Base-by-base conservation (phyloP, 768 basidiomycete species). In the Lactarius sanguifluus region DNA sequence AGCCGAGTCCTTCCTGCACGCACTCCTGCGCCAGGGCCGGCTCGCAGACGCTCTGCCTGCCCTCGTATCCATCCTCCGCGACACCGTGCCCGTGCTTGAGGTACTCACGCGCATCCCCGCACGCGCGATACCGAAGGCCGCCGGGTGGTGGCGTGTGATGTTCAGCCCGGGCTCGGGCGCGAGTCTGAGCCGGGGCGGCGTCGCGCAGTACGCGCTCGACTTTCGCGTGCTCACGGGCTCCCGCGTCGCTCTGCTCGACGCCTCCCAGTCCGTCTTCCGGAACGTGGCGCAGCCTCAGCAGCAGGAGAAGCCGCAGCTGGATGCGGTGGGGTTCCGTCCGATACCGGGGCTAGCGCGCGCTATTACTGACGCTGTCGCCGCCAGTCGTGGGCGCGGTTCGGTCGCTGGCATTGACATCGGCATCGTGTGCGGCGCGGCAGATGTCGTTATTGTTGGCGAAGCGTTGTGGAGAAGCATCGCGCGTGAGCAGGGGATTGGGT, bases 121-220 rank as follows among this genome's bases (percentile, higher is more conserved):
- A 52, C 69, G 67, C 2, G 72, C 75, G 56, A 36, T 89, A 73
- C 84, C 89, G 5, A 94, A 93, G 77, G 85, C 88, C 15, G 86
- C 88, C 59, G 89, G 89, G 3, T 94, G 92, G 92, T 94, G 88
- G 76, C 80, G 92, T 60, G 76, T 93, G 28, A 75, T 92, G 57
- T 90, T 72, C 25, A 52, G 47, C 20, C 52, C 57, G 1, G 25
- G 52, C 15, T 52, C 62, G 4, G 59, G 40, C 30, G 30, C 36
- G 10, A 41, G 57, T 64, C 47, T 50, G 10, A 23, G 47, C 12
- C n/a, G 23, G 5, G 55, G 28, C 43, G 57, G 52, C 13, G 55
- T 18, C 64, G 30, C 15, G 52, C 91, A 90, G 71, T 86, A 92
- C 73, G 91, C 90, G 0, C 79, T 94, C 61, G 92, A 94, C 74